phyloP scores from a whole-genome alignment of 441 rosid genomes.

The Gossypium schwendimanii region DNA sequence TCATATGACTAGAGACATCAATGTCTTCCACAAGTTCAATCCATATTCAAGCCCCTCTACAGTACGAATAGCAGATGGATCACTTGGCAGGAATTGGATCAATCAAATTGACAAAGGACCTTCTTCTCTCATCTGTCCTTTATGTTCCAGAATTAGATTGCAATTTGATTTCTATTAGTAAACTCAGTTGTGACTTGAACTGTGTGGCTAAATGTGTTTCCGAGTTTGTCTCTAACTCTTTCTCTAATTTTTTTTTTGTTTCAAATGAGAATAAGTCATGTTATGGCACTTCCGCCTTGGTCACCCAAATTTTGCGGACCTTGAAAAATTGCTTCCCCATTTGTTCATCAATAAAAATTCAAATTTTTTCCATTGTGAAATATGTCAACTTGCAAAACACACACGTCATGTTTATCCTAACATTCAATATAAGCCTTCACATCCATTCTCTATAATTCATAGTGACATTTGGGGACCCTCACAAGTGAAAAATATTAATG shows the following conservation, averaged over 20 bases:
- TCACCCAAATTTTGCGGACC: background rate
- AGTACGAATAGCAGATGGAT: background rate
- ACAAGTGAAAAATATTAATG: background rate
- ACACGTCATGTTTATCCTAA: background rate
- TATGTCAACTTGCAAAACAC: background rate
- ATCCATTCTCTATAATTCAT: background rate
- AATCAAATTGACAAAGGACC: background rate
- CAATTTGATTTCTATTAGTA: background rate
- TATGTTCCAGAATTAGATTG: background rate
- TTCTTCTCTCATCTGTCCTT: background rate
- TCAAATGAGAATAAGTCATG: background rate
- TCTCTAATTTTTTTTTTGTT: background rate
- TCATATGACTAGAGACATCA: background rate
- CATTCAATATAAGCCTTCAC: background rate
- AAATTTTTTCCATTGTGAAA: background rate
- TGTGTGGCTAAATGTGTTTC: background rate
- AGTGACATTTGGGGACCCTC: background rate
- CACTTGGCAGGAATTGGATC: background rate
- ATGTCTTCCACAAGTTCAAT: background rate
- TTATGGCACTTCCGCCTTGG: background rate
- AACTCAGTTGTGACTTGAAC: background rate
- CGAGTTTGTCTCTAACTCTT: background rate
- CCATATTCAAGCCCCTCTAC: background rate
- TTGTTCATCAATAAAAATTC: background rate
- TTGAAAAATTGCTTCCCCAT: background rate